Evolutionary conservation across 768 basidiomycete species (phyloP), one percentile per base, ranked within the genome.

Genomic region (Collybia nuda): DNA sequence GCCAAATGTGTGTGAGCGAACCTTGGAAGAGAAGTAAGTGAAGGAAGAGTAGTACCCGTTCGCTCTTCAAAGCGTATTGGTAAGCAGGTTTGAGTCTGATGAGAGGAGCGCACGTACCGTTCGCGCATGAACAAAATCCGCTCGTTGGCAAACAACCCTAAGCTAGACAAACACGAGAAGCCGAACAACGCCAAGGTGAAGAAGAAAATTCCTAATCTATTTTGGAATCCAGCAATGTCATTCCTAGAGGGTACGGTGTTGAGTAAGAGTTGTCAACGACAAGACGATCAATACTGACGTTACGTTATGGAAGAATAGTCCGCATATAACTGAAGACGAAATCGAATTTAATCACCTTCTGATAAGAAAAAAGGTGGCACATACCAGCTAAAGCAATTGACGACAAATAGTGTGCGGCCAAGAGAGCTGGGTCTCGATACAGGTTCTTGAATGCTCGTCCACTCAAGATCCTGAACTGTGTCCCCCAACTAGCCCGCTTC

Each of bases 1-100:
- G 9, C 17, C 6, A 11, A 17, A 12, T 12, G 12, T 12, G 8
- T 2, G 38, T 22, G 8, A 4, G 51, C 66, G 19, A 49, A 80
- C 90, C 79, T 99, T 99, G 51, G 96, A 95, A 1, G 90, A 75
- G 67, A 98, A 98, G 75, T 98, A 99, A 7, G 94, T 95, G 63
- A 95, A 86, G 1, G 97, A 88, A 0, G 93, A 91, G 67, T 99
- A 99, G 68, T 99, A 99, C 11, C 97, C 97, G 59, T 99, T 99
- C 2, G 94, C 85, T 56, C 93, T 95, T 65, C 36, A 47, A 21
- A 40, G 38, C 29, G n/a, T 40, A 46, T 21, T 17, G 42, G 43
- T 22, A 29, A 35, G 47, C 21, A 28, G 5, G 26, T 14, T 12
- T 8, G 17, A 40, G 19, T 28, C 8, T 17, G 23, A 24, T 21